Base-by-base conservation (phyloP, 768 basidiomycete species). In the Serendipita indica region DNA sequence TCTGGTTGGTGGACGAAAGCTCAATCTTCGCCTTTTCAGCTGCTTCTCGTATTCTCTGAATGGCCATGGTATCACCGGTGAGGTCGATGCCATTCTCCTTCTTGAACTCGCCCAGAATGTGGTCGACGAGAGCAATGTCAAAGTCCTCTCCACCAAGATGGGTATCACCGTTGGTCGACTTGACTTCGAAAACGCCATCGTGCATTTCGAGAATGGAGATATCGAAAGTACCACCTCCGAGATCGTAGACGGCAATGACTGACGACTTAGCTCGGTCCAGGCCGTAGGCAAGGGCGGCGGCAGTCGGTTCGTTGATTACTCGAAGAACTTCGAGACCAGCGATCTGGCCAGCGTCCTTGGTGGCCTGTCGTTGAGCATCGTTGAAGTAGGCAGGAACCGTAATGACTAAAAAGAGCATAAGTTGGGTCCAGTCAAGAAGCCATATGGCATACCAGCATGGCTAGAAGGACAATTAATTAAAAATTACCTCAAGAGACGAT, bases 1-100 rank as follows among this genome's bases (percentile, higher is more conserved):
- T 99, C 70, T 97, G 89, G 0, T 86, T 76, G 1, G 93, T 89
- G 10, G 89, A 92, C 10, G 92, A 97, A 25, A 99, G 76, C 69
- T 98, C 94, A 56, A 96, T 93, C 81, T 99, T 99, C 64, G 96
- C 96, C 77, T 97, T 97, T 78, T 99, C 96, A 12, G 94, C 91
- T 18, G 96, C 96, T 72, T 99, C 96, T 65, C 96, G 91, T 62
- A 99, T 90, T 72, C 96, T 91, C 72, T 98, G 96, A 65, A 99
- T 89, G 4, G 96, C 93, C 87, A 97, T 96, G 54, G 84, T 79
- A 70, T 99, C 96, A 64, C 79, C 75, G 64, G 75, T 76, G 41
- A 98, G 81, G 67, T 90, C 84, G 61, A 86, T 76, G 33, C 90
- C 86, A 3, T 77, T 75, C 69, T 92, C 85, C 75, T 92, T 93